Base-by-base conservation (phyloP, 192 early-diverging fungal genomes). In the Coemansia sp. region DNA sequence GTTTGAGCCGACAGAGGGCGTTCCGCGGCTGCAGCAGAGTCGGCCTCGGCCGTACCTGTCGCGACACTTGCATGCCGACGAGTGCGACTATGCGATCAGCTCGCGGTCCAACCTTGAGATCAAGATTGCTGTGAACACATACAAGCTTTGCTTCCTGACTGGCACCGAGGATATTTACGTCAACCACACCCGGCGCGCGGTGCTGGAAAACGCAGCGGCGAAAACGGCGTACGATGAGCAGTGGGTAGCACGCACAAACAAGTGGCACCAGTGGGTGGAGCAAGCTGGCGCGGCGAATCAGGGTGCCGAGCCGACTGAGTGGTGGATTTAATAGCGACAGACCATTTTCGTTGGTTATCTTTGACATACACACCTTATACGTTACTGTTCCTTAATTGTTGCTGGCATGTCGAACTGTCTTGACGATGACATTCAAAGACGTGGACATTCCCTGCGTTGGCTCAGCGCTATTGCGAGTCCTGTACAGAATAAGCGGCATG, bases 121-220 rank as follows among this genome's bases (percentile, higher is more conserved):
- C 66, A 99, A 99, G 82, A 95, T 99, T 37, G 90, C 91, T 35
- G 83, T 91, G 38, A 94, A 97, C 67, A 95, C 95, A 7, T 99
- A 99, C 82, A 92, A 93, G 78, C 90, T 99, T 51, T 98, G 93
- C 64, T 99, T 93, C 67, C 87, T 99, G 22, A 90, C 88, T 37
- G 82, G 88, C 19, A 94, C 94, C 4, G 97, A 99, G 66, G 97
- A 99, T 54, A 71, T 97, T 90, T 80, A 77, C 63, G 72, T 80
- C 72, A 68, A 72, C 62, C 74, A 72, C 53, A 48, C 73, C 43
- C 47, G 76, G n/a, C 60, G 76, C 21, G 60, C 57, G 4, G 37
- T 38, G 43, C 50, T 72, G 34, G 37, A 33, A 1, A 52, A 60
- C n/a, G 48, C 32, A 22, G 45, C 55, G 19, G 59, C 56, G n/a